Base-by-base conservation (phyloP, 1,284 basidiomycete species). In the Sanguinoderma infundibulare region DNA sequence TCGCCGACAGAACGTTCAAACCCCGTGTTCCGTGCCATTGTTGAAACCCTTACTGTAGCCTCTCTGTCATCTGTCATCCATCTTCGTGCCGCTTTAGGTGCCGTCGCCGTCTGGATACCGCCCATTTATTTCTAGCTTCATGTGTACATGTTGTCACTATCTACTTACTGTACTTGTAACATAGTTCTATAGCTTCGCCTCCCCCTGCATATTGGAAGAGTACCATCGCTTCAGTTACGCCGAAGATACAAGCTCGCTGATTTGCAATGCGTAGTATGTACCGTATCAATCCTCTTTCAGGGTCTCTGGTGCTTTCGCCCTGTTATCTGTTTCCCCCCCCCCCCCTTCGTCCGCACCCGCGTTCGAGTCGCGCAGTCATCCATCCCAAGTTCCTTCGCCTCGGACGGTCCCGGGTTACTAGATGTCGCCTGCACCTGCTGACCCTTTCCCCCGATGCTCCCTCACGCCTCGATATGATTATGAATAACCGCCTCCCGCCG, bases 131-230 rank as follows among this genome's bases (percentile, higher is more conserved):
- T 35, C 10, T 30, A 10, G 22, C 34, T 49, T 51, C 20, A 20
- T 32, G 32, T 51, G 49, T 51, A 51, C 32, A 7, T 14, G 17
- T 51, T 51, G 49, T 32, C 32, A 51, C 49, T 30, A 51, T 34
- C 32, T 34, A 20, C 49, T 51, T 51, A 51, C 49, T 35, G 49
- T 51, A 51, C 10, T 20, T 51, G 49, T 51, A 51, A 36, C 32
- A 51, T 51, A 51, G 30, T 49, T 20, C n/a, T 32, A 14, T 51
- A 51, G 49, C 20, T 34, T 32, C 30, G 32, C 32, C n/a, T 32
- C 30, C 32, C 30, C 34, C 22, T 51, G 30, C 32, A 20, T 51
- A 49, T 51, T 51, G 49, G 49, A 51, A 51, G 30, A 17, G 30
- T 51, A 36, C 32, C 46, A 28, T 49, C 28, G 9, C 28, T 14